A percentile compares a stretch with the other conserved stretches of the same genome.
These are phyloP conservation scores for Cladosporium halotolerans DNA, from an alignment of 2,329 filamentous ascomycete species.

Conservation along the genomic window DNA sequence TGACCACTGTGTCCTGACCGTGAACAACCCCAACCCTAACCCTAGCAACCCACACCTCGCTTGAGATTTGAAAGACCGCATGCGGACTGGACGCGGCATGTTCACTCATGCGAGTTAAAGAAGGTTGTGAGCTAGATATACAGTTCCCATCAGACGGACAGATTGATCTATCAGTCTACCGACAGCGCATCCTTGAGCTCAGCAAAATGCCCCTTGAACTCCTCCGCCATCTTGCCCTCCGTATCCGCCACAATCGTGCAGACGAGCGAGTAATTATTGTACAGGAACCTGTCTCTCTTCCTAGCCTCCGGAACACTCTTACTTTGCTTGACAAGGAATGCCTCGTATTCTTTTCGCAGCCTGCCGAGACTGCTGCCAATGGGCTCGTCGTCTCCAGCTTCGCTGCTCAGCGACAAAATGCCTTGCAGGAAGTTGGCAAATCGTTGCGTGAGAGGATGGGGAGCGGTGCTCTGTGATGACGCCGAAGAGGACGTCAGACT, in stretches of 20 bases:
- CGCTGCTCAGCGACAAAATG: conserved; percentile 74
- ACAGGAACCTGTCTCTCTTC: conserved; percentile 81
- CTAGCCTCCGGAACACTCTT: conserved; percentile 69
- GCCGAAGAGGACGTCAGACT: conserved; percentile 49
- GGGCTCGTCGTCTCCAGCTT: conserved; percentile 90
- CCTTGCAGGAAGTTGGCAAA: conserved; percentile 89
- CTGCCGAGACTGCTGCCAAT: conserved; percentile 74
- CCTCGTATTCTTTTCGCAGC: conserved; percentile 74
- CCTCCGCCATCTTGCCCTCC: conserved; percentile 63
- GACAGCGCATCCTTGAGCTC: conserved; percentile 40
- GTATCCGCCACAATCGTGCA: conserved; percentile 76
- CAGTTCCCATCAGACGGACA: neutral
- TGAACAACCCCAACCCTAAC: neutral
- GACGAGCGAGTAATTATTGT: conserved; percentile 94
- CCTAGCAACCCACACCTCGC: neutral
- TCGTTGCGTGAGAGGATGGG: conserved; percentile 87
- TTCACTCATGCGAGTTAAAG: too few relatives aligned
- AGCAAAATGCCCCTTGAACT: conserved; percentile 72
- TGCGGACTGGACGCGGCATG: too few relatives aligned
- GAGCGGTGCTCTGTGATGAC: conserved; percentile 65
- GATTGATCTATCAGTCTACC: neutral
- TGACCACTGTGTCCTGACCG: too few relatives aligned
- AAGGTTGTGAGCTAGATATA: too few relatives aligned
- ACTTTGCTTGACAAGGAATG: conserved; percentile 71
- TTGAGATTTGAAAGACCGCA: too few relatives aligned